These are phyloP conservation scores for Solanum phureja DNA, from an alignment of 257 asterid species.

Conservation along the genomic window DNA sequence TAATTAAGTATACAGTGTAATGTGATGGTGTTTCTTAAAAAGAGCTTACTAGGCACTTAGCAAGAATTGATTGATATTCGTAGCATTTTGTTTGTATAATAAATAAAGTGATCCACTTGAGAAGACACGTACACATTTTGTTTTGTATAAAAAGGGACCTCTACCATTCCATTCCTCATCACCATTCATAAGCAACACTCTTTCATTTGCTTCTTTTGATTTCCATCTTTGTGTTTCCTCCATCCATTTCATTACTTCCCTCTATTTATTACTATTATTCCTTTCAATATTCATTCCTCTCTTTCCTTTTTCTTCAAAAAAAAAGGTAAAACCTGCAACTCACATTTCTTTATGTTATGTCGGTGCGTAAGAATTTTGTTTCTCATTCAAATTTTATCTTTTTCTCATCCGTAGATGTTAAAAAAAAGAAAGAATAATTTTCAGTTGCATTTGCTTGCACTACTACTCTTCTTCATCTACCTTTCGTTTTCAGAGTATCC, in stretches of 20 bases:
- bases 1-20: too few species aligned
- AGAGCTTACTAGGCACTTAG: background rate
- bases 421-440: background rate
- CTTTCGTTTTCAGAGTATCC: background rate
- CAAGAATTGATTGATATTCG: background rate
- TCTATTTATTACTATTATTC: background rate
- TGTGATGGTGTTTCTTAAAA: background rate
- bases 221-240: background rate
- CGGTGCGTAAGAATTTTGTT: background rate
- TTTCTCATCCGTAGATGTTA: background rate
- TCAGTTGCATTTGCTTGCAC: background rate
- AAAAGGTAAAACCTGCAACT: background rate
- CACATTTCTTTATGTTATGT: background rate
- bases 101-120: background rate
- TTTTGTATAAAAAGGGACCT: conserved; percentile 4
- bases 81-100: background rate
- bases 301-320: background rate
- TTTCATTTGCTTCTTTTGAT: background rate
- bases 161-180: background rate
- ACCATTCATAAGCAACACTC: conserved; percentile 12
- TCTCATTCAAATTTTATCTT: background rate
- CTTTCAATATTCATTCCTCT: background rate
- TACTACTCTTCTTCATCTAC: background rate
- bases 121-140: background rate
- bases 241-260: background rate